These are phyloP conservation scores for Coemansia sp. DNA, from an alignment of 192 early-diverging fungal genomes.

Conservation along the genomic window DNA sequence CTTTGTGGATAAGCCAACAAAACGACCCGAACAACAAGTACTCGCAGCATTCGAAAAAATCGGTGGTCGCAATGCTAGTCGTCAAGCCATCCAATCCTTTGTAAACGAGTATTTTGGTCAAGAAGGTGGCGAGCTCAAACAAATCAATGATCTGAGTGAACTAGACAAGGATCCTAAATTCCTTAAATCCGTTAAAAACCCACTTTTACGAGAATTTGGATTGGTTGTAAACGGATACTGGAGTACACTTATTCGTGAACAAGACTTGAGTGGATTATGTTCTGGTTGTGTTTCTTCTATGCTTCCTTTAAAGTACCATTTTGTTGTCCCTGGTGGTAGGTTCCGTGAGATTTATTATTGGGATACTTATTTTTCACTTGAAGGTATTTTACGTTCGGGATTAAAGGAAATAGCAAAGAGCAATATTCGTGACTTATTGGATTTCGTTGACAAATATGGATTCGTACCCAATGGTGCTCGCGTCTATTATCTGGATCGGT, in stretches of 20 bases:
- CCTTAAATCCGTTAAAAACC: conserved; percentile 44
- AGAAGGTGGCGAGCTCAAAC: conserved; percentile 53
- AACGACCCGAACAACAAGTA: conserved; percentile 53
- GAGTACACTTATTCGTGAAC: conserved; percentile 55
- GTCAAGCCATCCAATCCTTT: conserved; percentile 43
- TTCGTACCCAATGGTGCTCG: conserved; percentile 77
- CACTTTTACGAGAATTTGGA: conserved; percentile 50
- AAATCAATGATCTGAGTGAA: conserved; percentile 27
- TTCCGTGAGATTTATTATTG: conserved; percentile 76
- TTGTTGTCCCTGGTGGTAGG: conserved; percentile 70
- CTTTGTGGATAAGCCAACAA: conserved; percentile 69
- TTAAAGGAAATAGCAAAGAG: conserved; percentile 45
- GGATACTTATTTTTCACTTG: conserved; percentile 67
- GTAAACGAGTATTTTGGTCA: conserved; percentile 56
- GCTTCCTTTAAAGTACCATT: conserved; percentile 54
- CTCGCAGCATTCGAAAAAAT: conserved; percentile 52
- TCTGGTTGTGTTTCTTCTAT: conserved; percentile 56
- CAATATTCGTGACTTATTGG: conserved; percentile 61
- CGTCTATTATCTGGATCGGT: conserved; percentile 70
- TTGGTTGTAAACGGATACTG: conserved; percentile 54
- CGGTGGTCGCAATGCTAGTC: conserved; percentile 30
- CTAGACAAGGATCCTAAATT: conserved; percentile 43
- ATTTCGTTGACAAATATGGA: conserved; percentile 56
- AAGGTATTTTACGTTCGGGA: conserved; percentile 60
- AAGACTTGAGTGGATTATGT: conserved; percentile 53